Base-by-base conservation (phyloP, 371 early-diverging fungal species). In the Thermomucor indicae-seudaticae region DNA sequence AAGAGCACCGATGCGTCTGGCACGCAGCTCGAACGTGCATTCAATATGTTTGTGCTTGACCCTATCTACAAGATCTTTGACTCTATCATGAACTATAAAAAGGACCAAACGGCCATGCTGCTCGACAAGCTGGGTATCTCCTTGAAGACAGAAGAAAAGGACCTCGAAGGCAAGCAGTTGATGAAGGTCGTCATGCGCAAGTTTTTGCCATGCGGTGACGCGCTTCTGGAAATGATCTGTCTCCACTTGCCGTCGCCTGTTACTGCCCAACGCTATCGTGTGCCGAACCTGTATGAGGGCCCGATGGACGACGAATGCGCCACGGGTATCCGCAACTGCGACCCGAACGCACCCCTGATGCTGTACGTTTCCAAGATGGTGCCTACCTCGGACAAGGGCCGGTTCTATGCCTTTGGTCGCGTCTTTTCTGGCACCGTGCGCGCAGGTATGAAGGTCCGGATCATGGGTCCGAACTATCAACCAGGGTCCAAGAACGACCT, bases 331-430 rank as follows among this genome's bases (percentile, higher is more conserved):
- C 75, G 78, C 42, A 69, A 84, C 64, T 93, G 92, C 67, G 91
- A 96, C 70, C 89, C 93, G 64, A 86, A 91, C 28, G 98, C 84
- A 57, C 98, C 99, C 24, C 91, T 98, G 47, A 95, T 97, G 93
- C 81, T 98, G 80, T 98, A 98, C 86, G 88, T 99, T 61, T 93
- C 98, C 75, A 99, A 98, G 91, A 99, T 99, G 99, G 96, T 98
- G 53, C 99, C 99, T 41, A 97, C 97, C 51, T 92, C 93, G 62
- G 96, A 95, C 72, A 93, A 96, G 83, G 97, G 98, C 61, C 92
- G 99, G 64, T 99, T 98, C 92, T 97, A 95, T 73, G 99, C 99
- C 49, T 97, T 99, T 74, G 99, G 99, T 65, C 93, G 99, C 86
- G 99, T 99, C 70, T 98, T 99, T 86, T 94, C 98, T 55, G 99